Evolutionary conservation across 345 rosid genomes (phyloP).

Genomic region (Theobroma cacao): DNA sequence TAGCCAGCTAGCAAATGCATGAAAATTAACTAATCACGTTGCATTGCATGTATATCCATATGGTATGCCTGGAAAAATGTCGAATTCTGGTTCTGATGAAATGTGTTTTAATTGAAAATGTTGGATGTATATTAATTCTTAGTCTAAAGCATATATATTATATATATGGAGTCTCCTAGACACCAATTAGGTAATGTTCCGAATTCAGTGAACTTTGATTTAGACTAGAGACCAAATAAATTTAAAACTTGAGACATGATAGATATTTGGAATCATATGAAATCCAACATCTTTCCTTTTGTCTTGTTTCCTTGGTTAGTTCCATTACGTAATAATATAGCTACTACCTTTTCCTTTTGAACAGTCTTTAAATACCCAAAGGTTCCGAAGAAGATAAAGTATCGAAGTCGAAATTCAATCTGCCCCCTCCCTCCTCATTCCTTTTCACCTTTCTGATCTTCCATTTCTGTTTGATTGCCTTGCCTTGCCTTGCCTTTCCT

Average conservation of each 20-base stretch:
- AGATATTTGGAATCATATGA: neutral
- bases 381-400: neutral
- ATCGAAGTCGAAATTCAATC: neutral
- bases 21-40: neutral
- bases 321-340: neutral
- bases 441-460: neutral
- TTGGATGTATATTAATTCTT: neutral
- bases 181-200: neutral
- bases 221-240: neutral
- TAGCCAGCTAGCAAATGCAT: neutral
- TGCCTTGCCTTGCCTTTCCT: too few relatives aligned
- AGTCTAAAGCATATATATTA: too few relatives aligned
- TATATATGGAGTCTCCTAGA: neutral
- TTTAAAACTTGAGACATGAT: neutral
- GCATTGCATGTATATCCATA: neutral
- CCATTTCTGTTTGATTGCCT: neutral
- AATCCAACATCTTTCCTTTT: conserved; percentile 19
- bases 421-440: neutral
- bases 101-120: too few relatives aligned
- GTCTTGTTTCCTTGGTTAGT: neutral
- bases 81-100: neutral
- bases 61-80: neutral
- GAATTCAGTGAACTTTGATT: neutral
- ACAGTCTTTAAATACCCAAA: conserved; percentile 12
- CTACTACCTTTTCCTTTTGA: neutral